Evolutionary conservation across 202 grass and related monocot species (phyloP).

Genomic region (Saccharum hybrid): DNA sequence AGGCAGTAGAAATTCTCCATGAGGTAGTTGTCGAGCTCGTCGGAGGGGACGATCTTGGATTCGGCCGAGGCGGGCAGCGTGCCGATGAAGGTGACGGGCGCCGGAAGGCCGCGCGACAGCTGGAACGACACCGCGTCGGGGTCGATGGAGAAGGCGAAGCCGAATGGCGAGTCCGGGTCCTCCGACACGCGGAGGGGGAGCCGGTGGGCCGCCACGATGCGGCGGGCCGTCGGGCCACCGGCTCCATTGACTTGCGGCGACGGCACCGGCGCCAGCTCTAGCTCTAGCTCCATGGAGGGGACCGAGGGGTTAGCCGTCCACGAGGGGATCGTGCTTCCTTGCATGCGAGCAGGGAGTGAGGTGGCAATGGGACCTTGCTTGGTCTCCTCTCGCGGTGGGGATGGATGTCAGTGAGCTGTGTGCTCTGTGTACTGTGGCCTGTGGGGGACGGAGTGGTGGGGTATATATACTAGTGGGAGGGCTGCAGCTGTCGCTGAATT

Average conservation of each 20-base stretch:
- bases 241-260: not conserved
- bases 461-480: not conserved
- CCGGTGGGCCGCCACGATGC: constrained; percentile 52
- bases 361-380: constrained; percentile 15
- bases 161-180: constrained; percentile 28
- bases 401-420: not conserved
- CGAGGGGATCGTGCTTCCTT: constrained; percentile 10
- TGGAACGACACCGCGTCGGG: constrained; percentile 47
- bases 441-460: not conserved
- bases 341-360: constrained; percentile 1
- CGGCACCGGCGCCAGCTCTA: no score
- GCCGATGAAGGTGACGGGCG: constrained; percentile 43
- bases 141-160: constrained; percentile 51
- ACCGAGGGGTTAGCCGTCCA: not conserved
- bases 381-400: not conserved
- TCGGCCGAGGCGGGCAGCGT: constrained; percentile 34
- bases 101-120: constrained; percentile 47
- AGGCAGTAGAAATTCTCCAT: constrained; percentile 30
- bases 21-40: constrained; percentile 36
- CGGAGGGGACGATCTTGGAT: not conserved
- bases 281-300: not conserved
- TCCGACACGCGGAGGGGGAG: constrained; percentile 42
- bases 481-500: not conserved
- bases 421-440: not conserved
- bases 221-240: constrained; percentile 9